Conservation (phyloP, 2,329 filamentous ascomycete genomes). For the Colletotrichum kahawae region DNA sequence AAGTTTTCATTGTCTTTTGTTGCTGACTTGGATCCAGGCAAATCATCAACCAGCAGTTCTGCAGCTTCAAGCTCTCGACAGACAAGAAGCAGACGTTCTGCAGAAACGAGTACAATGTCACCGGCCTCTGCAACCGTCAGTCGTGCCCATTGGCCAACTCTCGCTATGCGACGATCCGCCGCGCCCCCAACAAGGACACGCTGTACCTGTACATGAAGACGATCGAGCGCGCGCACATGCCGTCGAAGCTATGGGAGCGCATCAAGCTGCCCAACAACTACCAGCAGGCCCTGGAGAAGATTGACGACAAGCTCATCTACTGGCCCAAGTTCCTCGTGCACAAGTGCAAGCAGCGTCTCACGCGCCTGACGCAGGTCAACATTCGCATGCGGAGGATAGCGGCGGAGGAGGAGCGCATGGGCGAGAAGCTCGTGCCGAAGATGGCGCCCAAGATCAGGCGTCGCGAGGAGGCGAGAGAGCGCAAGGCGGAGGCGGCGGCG, state of each 20-base stretch:
- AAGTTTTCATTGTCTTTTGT: not conserved
- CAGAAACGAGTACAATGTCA: constrained; percentile 91
- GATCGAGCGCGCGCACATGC: constrained; percentile 85
- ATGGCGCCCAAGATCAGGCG: constrained; percentile 88
- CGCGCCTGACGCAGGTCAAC: constrained; percentile 87
- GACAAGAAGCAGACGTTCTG: constrained; percentile 93
- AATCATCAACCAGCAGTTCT: constrained; percentile 95
- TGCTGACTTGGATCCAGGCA: constrained; percentile 50
- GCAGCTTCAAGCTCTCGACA: constrained; percentile 90
- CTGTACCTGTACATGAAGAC: constrained; percentile 98
- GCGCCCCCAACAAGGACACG: constrained; percentile 78
- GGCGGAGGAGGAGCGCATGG: constrained; percentile 86
- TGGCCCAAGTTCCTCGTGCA: constrained; percentile 93
- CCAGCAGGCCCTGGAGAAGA: constrained; percentile 80
- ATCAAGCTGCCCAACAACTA: constrained; percentile 93
- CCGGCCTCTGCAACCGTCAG: constrained; percentile 82
- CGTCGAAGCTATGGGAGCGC: constrained; percentile 91
- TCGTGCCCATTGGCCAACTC: constrained; percentile 91
- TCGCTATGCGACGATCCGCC: constrained; percentile 89
- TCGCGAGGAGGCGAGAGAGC: constrained; percentile 76
- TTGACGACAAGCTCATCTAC: constrained; percentile 87
- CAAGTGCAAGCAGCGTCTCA: constrained; percentile 96
- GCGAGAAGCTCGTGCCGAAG: constrained; percentile 86
- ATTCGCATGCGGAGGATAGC: constrained; percentile 81
- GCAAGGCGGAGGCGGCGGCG: constrained; percentile 80